These are phyloP conservation scores for Neonothopanus nambi DNA, from an alignment of 1,284 basidiomycete genomes.

Conservation along the genomic window DNA sequence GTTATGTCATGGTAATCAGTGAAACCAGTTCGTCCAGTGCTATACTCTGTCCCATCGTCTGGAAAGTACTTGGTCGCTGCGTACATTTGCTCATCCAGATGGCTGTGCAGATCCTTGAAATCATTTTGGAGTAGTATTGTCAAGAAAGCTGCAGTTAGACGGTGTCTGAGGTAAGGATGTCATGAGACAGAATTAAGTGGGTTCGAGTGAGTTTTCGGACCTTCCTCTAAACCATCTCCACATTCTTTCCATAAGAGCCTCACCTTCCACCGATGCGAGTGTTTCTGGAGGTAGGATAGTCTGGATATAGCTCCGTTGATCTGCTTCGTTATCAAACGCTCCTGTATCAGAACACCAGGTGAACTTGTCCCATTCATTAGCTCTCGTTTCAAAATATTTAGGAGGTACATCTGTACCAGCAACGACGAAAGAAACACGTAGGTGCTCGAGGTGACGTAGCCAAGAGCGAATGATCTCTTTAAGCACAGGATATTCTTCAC, in stretches of 20 bases:
- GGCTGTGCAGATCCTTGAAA: background rate
- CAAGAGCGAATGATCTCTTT: slow-evolving; percentile 10
- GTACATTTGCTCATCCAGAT: background rate
- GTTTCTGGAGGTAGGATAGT: no score
- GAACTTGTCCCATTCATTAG: no score
- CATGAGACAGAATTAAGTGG: background rate
- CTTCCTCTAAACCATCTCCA: slow-evolving; percentile 15
- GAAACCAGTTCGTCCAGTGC: background rate
- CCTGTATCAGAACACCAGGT: no score
- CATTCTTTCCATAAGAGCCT: slow-evolving; percentile 8
- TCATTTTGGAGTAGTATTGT: background rate
- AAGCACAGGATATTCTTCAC: slow-evolving; percentile 2
- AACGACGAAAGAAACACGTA: slow-evolving; percentile 10
- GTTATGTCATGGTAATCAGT: background rate
- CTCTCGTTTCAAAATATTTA: no score
- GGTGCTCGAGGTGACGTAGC: background rate
- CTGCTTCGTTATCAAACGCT: no score
- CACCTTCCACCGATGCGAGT: no score
- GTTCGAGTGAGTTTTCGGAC: background rate
- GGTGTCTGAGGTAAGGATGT: slow-evolving; percentile 8
- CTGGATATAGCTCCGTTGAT: no score
- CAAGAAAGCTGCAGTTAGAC: slow-evolving; percentile 7
- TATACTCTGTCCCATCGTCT: background rate
- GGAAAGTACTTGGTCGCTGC: background rate
- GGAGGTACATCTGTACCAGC: slow-evolving; percentile 12